phyloP scores from a whole-genome alignment of 441 rosid genomes.

The Erysimum cheiri region DNA sequence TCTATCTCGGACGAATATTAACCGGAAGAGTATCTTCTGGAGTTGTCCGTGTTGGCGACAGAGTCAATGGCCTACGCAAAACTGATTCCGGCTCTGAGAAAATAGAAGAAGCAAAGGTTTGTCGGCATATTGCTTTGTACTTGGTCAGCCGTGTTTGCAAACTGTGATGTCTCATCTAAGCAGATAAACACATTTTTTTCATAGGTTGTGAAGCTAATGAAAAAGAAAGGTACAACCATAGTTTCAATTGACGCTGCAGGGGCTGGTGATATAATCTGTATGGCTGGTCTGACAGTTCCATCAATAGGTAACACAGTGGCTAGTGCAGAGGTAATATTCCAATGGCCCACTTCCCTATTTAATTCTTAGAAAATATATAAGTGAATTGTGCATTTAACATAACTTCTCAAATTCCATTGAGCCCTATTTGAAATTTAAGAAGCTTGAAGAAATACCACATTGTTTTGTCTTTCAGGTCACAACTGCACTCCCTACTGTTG shows the following conservation, averaged over 20 bases:
- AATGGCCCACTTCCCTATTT: slow-evolving; percentile 11
- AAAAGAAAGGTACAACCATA: slow-evolving; percentile 91
- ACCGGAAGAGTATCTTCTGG: slow-evolving; percentile 90
- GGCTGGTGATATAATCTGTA: slow-evolving; percentile 93
- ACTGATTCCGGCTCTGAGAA: slow-evolving; percentile 73
- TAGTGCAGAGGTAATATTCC: slow-evolving; percentile 63
- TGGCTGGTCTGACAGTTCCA: slow-evolving; percentile 88
- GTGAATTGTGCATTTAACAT: slow-evolving; percentile 7
- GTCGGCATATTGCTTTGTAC: slow-evolving; percentile 31
- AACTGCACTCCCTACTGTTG: slow-evolving; percentile 78
- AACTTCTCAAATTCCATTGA: slow-evolving; percentile 8
- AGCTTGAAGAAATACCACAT: slow-evolving; percentile 25
- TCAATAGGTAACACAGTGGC: slow-evolving; percentile 92
- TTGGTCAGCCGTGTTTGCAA: slow-evolving; percentile 21
- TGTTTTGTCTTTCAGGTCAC: slow-evolving; percentile 58
- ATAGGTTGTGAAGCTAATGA: slow-evolving; percentile 90
- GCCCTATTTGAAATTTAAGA: slow-evolving; percentile 18
- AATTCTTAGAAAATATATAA: neutral
- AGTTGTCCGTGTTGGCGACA: slow-evolving; percentile 77
- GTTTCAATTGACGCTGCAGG: slow-evolving; percentile 85
- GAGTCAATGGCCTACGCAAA: slow-evolving; percentile 73
- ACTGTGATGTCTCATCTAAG: slow-evolving; percentile 19
- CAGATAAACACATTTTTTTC: slow-evolving; percentile 37
- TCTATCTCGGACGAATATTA: slow-evolving; percentile 88
- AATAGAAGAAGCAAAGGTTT: slow-evolving; percentile 98